Evolutionary conservation across 306 rosid species (phyloP).

Genomic region (Prunus davidiana): DNA sequence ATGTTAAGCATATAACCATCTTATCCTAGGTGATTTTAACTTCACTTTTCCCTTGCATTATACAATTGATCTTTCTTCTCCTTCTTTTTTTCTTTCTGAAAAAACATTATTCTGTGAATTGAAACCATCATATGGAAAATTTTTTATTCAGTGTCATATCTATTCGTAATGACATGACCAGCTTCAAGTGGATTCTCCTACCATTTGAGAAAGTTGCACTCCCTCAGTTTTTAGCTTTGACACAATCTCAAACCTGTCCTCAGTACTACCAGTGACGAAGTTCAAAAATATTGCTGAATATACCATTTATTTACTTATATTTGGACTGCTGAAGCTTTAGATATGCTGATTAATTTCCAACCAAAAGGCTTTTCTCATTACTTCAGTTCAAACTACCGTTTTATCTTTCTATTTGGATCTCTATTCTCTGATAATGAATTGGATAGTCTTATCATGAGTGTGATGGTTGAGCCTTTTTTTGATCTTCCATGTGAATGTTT

Average conservation of each 20-base stretch:
- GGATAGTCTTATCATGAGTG: not conserved
- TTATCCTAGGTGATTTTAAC: not conserved
- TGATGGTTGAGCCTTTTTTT: slow-evolving; percentile 24
- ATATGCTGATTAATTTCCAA: not conserved
- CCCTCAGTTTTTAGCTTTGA: not conserved
- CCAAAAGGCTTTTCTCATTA: not conserved
- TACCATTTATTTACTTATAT: not conserved
- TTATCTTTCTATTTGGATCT: not conserved
- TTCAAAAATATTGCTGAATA: no score
- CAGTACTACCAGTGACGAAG: not conserved
- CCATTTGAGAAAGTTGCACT: no score
- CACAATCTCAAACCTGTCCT: not conserved
- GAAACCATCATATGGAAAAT: not conserved
- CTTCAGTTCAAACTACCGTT: not conserved
- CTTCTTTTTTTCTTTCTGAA: no score
- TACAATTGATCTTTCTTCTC: not conserved
- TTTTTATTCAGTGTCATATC: not conserved
- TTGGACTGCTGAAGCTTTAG: slow-evolving; percentile 1
- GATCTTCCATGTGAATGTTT: slow-evolving; percentile 22
- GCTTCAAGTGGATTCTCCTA: no score
- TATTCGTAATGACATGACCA: no score
- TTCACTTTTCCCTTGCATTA: not conserved
- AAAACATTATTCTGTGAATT: not conserved
- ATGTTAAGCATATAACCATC: not conserved
- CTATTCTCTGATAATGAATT: not conserved